These are phyloP conservation scores for Phytophthora vignae DNA, from an alignment of 352 stramenopile species.

Conservation along the genomic window DNA sequence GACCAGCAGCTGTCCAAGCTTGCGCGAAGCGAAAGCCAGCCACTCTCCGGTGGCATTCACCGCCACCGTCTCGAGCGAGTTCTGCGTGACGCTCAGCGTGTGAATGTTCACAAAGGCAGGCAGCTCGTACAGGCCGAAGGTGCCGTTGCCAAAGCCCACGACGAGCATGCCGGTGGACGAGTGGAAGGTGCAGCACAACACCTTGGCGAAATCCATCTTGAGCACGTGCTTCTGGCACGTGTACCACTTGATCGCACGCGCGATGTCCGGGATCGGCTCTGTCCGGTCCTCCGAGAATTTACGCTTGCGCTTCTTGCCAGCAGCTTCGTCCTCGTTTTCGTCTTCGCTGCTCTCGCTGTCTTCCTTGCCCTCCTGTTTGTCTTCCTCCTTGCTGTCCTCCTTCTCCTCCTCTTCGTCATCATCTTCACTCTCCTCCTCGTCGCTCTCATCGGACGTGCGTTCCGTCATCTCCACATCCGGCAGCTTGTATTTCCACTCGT, in stretches of 20 bases:
- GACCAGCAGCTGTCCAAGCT: conserved; percentile 98
- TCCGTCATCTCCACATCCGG: conserved; percentile 47
- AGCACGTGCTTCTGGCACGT: conserved; percentile 89
- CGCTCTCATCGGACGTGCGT: conserved; percentile 38
- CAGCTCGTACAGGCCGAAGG: conserved; percentile 99
- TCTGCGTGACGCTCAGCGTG: conserved; percentile 93
- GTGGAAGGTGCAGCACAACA: conserved; percentile 93
- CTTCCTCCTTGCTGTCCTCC: conserved; percentile 15
- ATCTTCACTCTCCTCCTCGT: conserved; percentile 34
- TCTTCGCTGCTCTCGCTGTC: conserved; percentile 22
- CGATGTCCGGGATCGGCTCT: conserved; percentile 64
- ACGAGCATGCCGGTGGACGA: conserved; percentile 89
- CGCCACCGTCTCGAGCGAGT: conserved; percentile 92
- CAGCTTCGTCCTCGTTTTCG: conserved; percentile 42
- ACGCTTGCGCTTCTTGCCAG: conserved; percentile 34
- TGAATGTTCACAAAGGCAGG: conserved; percentile 97
- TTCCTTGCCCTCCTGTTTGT: conserved; percentile 38
- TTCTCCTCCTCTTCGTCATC: conserved; percentile 31
- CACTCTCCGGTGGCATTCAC: conserved; percentile 98
- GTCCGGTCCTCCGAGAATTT: conserved; percentile 31
- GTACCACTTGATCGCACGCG: conserved; percentile 83
- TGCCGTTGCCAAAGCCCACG: conserved; percentile 96
- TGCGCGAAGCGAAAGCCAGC: conserved; percentile 97
- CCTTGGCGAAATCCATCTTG: conserved; percentile 92
- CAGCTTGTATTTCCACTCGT: conserved; percentile 85